A percentile compares a stretch with the other conserved stretches of the same genome.
Evolutionary conservation across 2,329 filamentous ascomycete genomes (phyloP).

Genomic region (Curvularia lunata): DNA sequence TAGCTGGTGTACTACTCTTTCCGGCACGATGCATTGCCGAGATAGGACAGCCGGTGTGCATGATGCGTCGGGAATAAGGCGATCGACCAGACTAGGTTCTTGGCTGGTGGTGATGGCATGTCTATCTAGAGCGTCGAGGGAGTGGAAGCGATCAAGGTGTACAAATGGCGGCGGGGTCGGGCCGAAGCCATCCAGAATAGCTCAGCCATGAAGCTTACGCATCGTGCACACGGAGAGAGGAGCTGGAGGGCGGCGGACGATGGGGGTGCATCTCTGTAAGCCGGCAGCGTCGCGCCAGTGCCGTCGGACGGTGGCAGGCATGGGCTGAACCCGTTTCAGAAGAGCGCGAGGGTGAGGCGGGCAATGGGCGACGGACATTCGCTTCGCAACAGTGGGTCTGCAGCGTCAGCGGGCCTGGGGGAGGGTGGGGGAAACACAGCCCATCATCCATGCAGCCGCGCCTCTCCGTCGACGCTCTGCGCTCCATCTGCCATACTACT

Average conservation of each 20-base stretch:
- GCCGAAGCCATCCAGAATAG: neutral
- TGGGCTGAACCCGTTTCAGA: constrained; percentile 4
- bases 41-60: constrained; percentile 1
- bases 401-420: constrained; percentile 13
- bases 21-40: constrained; percentile 8
- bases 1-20: neutral
- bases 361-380: neutral
- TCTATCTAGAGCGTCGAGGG: neutral
- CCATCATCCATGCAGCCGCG: constrained; percentile 12
- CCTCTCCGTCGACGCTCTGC: constrained; percentile 4
- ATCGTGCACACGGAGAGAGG: neutral
- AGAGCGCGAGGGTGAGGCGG: neutral
- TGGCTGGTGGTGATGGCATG: neutral
- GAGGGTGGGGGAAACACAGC: neutral
- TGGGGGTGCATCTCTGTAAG: too few relatives aligned
- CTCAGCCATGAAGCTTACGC: constrained; percentile 9
- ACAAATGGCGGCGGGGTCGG: neutral
- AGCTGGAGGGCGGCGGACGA: too few relatives aligned
- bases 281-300: neutral
- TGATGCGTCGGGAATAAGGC: constrained; percentile 1
- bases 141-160: neutral
- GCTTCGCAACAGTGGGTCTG: constrained; percentile 11
- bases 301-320: too few relatives aligned
- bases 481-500: neutral
- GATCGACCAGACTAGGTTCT: neutral